Percentiles rank a stretch among this genome's conserved stretches.
Evolutionary conservation across 225 moss, liverwort and hornwort species (phyloP).

Genomic region (Pleurozium schreberi): DNA sequence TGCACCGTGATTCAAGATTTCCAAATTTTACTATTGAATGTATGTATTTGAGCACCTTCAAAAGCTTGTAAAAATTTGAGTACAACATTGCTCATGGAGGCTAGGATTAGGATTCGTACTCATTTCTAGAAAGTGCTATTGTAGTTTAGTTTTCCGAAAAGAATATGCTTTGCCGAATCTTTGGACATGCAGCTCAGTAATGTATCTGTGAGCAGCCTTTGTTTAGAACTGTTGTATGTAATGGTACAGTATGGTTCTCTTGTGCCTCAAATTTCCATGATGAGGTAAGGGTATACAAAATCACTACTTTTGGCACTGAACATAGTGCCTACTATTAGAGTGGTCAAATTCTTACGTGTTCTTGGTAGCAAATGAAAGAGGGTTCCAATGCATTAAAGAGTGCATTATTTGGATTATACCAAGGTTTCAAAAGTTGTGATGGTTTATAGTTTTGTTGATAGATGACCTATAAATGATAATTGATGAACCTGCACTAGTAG

Average conservation of each 20-base stretch:
- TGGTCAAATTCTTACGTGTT: background rate
- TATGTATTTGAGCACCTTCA: conserved; percentile 8
- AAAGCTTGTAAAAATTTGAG: conserved; percentile 4
- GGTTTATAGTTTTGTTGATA: background rate
- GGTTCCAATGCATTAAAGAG: background rate
- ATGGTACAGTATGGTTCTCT: background rate
- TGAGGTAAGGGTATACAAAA: background rate
- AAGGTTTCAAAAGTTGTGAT: background rate
- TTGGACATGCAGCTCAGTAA: background rate
- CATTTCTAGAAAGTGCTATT: background rate
- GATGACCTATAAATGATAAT: background rate
- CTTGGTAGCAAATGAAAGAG: background rate
- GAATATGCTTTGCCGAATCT: background rate
- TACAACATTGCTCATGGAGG: conserved; percentile 8
- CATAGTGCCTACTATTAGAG: background rate
- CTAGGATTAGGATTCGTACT: background rate
- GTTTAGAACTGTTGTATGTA: background rate
- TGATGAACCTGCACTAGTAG: too few relatives aligned
- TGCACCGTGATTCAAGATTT: background rate
- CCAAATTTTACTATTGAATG: background rate
- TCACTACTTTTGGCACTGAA: background rate
- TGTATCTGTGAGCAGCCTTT: background rate
- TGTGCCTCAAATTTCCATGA: background rate
- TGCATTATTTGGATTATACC: background rate
- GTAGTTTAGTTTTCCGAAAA: background rate